Evolutionary conservation across 2,329 filamentous ascomycete species (phyloP), one percentile per base, ranked within the genome.

Genomic region (Aspergillus tubingensis): DNA sequence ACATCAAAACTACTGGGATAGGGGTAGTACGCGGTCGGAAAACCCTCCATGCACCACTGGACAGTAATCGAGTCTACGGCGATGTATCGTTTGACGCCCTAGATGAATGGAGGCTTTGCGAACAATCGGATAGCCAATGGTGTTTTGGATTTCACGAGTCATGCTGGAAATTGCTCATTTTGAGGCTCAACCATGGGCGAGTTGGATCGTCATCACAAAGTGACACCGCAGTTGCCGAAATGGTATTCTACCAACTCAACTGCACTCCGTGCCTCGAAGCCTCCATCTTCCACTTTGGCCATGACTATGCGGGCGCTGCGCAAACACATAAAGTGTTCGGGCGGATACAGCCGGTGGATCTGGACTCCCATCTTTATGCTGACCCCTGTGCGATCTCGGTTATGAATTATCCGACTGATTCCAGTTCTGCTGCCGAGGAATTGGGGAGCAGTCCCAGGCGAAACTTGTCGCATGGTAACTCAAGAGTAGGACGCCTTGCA

Each of bases 81-180:
- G 41, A 59, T 4, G 19, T 2, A n/a, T 4, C 11, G 2, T 2
- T 8, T 21, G 58, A 19, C 4, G 23, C 17, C 2, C 15, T 52
- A 17, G 52, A 62, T 62, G 59, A 25, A 56, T 47, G 39, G 59
- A 27, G 8, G n/a, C n/a, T 62, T 25, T 52, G 58, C 58, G 60
- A 55, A 27, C 5, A 11, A 10, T 21, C 52, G 54, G 13, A 21
- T 30, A 39, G 17, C 19, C 23, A 32, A 19, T 19, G 39, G 36
- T 52, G 32, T 44, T 65, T 59, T 39, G 57, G 57, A 8, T 43
- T 65, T 15, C 65, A 67, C 21, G 39, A 61, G 21, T 57, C 59
- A 0, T 67, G 65, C 50, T 67, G 65, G 63, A 51, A 21, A 43
- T 21, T 67, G 21, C 58, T 67, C 21, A 47, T 57, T 8, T 38